These are phyloP conservation scores for Laguncularia racemosa DNA, from an alignment of 345 rosid species.

Conservation along the genomic window DNA sequence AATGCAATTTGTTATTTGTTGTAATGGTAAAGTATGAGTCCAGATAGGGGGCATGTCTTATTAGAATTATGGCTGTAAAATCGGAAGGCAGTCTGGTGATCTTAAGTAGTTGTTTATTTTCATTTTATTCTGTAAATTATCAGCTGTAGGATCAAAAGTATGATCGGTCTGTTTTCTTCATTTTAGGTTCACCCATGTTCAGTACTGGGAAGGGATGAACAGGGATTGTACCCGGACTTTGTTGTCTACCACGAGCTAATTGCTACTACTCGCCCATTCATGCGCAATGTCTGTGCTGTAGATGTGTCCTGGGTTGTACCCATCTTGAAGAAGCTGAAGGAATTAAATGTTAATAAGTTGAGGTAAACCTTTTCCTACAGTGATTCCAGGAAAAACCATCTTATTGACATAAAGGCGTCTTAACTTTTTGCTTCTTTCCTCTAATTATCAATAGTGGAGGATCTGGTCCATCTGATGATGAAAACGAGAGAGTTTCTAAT, in stretches of 20 bases:
- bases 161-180: too few species aligned
- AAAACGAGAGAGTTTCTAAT: slow-evolving; percentile 21
- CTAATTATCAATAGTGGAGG: slow-evolving; percentile 52
- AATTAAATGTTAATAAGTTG: slow-evolving; percentile 49
- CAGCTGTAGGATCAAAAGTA: too few species aligned
- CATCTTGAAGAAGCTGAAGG: slow-evolving; percentile 61
- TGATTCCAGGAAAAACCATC: not conserved
- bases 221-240: slow-evolving; percentile 67
- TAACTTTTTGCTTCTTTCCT: not conserved
- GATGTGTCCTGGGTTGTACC: slow-evolving; percentile 73
- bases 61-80: too few species aligned
- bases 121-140: not conserved
- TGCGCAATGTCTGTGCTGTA: slow-evolving; percentile 66
- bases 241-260: slow-evolving; percentile 83
- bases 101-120: too few species aligned
- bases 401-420: not conserved
- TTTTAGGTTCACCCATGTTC: slow-evolving; percentile 85
- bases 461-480: slow-evolving; percentile 20
- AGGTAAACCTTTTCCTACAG: slow-evolving; percentile 37
- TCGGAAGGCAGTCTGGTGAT: too few species aligned
- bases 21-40: too few species aligned
- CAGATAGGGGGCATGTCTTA: not conserved
- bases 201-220: slow-evolving; percentile 51
- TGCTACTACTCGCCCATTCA: slow-evolving; percentile 70
- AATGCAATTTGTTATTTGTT: too few species aligned